Base-by-base conservation (phyloP, 148 eudicot species). In the Persicaria tinctoria region DNA sequence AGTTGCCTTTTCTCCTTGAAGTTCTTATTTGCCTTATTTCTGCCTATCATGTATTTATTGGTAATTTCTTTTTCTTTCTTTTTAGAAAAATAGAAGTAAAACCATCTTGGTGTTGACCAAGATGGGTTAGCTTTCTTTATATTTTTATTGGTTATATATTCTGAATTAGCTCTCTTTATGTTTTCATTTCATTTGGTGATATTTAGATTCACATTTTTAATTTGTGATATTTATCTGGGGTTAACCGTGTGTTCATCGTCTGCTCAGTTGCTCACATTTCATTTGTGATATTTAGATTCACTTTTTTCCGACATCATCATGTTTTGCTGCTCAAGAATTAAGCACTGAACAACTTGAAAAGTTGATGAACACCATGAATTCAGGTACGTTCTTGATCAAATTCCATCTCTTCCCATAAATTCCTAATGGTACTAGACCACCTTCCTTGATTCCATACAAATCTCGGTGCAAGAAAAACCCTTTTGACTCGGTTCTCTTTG, bases 271-370 rank as follows among this genome's bases (percentile, higher is more conserved):
- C 57, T 54, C 14, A 18, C 57, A 54, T 3, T 54, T 18, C n/a
- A 59, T 18, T 9, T 59, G 38, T 38, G 8, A 59, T 54, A 18
- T 7, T 59, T 20, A 20, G 17, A 59, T 59, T 17, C 11, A 46
- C 8, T 41, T 80, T 47, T 0, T 75, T n/a, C 38, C 62, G 80
- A 91, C 92, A 75, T 89, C 88, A 53, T 57, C 63, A 2, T 91
- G 92, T 81, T 79, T 83, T 49, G 80, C 76, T 38, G 85, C 78
- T 38, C 86, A 86, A 83, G 90, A 89, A 80, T 75, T 82, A 78
- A 68, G 82, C 49, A 62, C 77, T 75, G 83, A 80, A 75, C 83
- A 85, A 81, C 84, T 91, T 13, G 79, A 82, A 75, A 79, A 78
- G 74, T 70, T 84, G 70, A 59, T 86, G 68, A 81, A 82, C 16